Evolutionary conservation across 2,329 filamentous ascomycete genomes (phyloP).

Genomic region (Moelleriella libera): DNA sequence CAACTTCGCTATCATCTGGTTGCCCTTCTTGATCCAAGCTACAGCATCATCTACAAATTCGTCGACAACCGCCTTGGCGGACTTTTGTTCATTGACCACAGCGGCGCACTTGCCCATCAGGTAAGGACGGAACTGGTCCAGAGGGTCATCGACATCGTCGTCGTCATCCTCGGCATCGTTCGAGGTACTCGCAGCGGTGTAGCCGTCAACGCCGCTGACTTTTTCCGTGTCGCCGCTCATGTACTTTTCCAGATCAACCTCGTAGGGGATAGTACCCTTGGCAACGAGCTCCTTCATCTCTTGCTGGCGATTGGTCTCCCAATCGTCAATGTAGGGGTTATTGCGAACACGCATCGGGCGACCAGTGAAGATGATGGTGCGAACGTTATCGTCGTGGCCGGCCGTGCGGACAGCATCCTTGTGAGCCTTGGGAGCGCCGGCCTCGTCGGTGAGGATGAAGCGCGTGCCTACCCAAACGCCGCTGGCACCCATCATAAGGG

Average conservation of each 20-base stretch:
- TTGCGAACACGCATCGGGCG: constrained; percentile 85
- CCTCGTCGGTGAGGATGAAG: constrained; percentile 89
- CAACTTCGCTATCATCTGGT: constrained; percentile 56
- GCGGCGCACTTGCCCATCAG: constrained; percentile 96
- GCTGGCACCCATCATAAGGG: constrained; percentile 82
- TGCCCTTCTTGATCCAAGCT: constrained; percentile 52
- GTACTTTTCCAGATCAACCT: constrained; percentile 83
- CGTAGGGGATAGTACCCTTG: constrained; percentile 86
- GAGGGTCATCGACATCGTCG: constrained; percentile 65
- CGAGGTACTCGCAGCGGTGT: constrained; percentile 50
- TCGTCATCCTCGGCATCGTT: constrained; percentile 57
- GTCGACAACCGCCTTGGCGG: constrained; percentile 82
- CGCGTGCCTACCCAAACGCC: constrained; percentile 96
- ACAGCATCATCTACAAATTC: constrained; percentile 82
- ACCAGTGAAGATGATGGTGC: constrained; percentile 97
- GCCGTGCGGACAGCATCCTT: constrained; percentile 90
- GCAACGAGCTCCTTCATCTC: constrained; percentile 88
- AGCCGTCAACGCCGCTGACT: constrained; percentile 23
- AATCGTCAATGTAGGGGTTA: constrained; percentile 89
- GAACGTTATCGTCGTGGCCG: constrained; percentile 87
- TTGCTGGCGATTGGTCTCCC: constrained; percentile 78
- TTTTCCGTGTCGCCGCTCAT: constrained; percentile 51
- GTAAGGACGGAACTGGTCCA: constrained; percentile 84
- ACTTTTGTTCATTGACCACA: constrained; percentile 84
- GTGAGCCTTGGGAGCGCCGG: constrained; percentile 82